Evolutionary conservation across 2,329 filamentous ascomycete genomes (phyloP).

Genomic region (Plectosphaerella sp.): DNA sequence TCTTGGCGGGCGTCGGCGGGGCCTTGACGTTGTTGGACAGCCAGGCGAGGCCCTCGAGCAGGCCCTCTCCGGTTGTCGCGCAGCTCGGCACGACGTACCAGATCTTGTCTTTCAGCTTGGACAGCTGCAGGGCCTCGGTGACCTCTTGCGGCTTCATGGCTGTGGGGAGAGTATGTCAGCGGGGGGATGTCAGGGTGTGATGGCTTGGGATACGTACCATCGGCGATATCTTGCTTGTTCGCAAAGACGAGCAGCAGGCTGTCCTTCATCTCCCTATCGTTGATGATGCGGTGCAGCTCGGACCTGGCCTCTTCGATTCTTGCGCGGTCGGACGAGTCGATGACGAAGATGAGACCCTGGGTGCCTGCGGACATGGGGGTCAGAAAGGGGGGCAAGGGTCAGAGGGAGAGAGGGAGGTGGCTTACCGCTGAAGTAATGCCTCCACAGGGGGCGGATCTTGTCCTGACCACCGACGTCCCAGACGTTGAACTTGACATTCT

Average conservation of each 20-base stretch:
- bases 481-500: slow-evolving; percentile 99
- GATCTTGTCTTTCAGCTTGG: slow-evolving; percentile 75
- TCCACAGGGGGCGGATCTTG: slow-evolving; percentile 6
- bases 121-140: slow-evolving; percentile 71
- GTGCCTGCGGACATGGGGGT: slow-evolving; percentile 57
- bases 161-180: slow-evolving; percentile 28
- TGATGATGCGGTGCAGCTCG: slow-evolving; percentile 95
- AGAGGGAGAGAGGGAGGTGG: not conserved
- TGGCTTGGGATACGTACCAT: slow-evolving; percentile 45
- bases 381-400: not conserved
- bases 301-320: slow-evolving; percentile 90
- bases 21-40: slow-evolving; percentile 80
- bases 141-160: slow-evolving; percentile 78
- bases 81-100: slow-evolving; percentile 84
- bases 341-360: slow-evolving; percentile 97
- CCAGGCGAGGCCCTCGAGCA: slow-evolving; percentile 79
- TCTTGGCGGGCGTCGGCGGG: slow-evolving; percentile 50
- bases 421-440: slow-evolving; percentile 1
- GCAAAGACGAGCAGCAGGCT: slow-evolving; percentile 92
- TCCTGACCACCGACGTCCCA: slow-evolving; percentile 99
- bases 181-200: not conserved
- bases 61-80: slow-evolving; percentile 74
- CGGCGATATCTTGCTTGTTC: slow-evolving; percentile 95
- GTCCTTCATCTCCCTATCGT: slow-evolving; percentile 97
- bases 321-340: slow-evolving; percentile 88